A percentile compares a stretch with the other conserved stretches of the same genome.
Evolutionary conservation across 2,329 filamentous ascomycete genomes (phyloP).

Genomic region (Aspergillus awamori): DNA sequence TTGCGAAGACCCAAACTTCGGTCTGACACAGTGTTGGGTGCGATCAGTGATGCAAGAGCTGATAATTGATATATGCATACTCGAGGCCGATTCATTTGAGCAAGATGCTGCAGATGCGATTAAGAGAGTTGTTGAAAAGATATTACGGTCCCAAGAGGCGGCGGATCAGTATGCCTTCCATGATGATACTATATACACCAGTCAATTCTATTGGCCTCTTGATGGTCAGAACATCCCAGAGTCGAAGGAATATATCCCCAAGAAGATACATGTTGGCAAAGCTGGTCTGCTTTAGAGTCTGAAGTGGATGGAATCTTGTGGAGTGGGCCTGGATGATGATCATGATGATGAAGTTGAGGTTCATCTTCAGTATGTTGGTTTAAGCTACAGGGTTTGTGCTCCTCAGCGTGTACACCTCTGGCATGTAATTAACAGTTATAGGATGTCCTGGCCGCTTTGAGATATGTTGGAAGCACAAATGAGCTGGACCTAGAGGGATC

Average conservation of each 20-base stretch:
- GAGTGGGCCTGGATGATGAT: background rate
- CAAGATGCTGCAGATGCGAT: background rate
- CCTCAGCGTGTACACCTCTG: background rate
- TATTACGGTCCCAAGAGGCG: background rate
- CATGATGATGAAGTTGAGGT: constrained; percentile 33
- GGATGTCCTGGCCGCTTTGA: constrained; percentile 39
- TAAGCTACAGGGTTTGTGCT: constrained; percentile 35
- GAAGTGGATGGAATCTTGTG: background rate
- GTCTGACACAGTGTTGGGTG: constrained; percentile 13
- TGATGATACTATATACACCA: constrained; percentile 12
- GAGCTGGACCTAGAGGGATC: constrained; percentile 38
- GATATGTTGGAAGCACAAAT: constrained; percentile 28
- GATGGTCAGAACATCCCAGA: background rate
- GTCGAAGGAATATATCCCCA: background rate
- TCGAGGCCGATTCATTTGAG: constrained; percentile 19
- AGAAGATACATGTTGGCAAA: background rate
- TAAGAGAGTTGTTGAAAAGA: background rate
- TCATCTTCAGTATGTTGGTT: constrained; percentile 35
- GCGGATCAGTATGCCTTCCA: background rate
- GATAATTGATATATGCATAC: constrained; percentile 10
- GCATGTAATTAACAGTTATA: background rate
- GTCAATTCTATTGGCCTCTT: constrained; percentile 17
- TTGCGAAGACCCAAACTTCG: constrained; percentile 18
- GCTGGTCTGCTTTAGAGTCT: constrained; percentile 1
- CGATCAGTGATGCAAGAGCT: constrained; percentile 19